phyloP scores from a whole-genome alignment of 2,329 filamentous ascomycete genomes.

The Cercospora sesami region DNA sequence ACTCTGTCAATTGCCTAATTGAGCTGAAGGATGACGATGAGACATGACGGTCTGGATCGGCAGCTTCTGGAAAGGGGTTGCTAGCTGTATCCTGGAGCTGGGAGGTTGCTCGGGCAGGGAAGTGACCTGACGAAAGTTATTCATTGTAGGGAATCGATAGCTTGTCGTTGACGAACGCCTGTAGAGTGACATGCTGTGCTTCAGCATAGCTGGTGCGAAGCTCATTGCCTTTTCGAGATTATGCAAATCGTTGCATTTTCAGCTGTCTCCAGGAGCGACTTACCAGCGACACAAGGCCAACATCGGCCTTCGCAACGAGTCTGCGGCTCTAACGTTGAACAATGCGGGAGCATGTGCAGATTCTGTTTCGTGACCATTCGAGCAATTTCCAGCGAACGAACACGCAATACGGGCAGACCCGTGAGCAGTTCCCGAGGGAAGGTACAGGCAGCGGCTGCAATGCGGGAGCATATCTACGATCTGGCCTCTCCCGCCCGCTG shows the following conservation, averaged over 20 bases:
- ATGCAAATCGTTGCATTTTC: background rate
- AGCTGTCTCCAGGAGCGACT: background rate
- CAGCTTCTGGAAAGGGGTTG: background rate
- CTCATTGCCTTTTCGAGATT: background rate
- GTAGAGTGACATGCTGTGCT: background rate
- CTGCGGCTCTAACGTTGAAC: background rate
- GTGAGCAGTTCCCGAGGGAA: background rate
- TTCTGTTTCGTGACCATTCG: background rate
- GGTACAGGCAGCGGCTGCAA: slow-evolving; percentile 14
- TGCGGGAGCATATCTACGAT: slow-evolving; percentile 13
- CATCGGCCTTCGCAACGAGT: background rate
- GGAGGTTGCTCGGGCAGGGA: background rate
- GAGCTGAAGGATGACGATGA: background rate
- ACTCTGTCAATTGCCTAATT: background rate
- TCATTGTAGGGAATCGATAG: background rate
- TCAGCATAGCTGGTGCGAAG: background rate
- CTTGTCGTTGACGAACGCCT: background rate
- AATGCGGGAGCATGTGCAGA: background rate
- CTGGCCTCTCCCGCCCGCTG: background rate
- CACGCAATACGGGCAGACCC: background rate
- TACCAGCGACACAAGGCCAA: background rate
- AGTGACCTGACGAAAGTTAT: background rate
- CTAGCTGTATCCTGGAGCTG: background rate
- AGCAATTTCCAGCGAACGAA: background rate
- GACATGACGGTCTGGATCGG: background rate